These are phyloP conservation scores for Candida bentonensis DNA, from an alignment of 805 yeast genomes.

Conservation along the genomic window DNA sequence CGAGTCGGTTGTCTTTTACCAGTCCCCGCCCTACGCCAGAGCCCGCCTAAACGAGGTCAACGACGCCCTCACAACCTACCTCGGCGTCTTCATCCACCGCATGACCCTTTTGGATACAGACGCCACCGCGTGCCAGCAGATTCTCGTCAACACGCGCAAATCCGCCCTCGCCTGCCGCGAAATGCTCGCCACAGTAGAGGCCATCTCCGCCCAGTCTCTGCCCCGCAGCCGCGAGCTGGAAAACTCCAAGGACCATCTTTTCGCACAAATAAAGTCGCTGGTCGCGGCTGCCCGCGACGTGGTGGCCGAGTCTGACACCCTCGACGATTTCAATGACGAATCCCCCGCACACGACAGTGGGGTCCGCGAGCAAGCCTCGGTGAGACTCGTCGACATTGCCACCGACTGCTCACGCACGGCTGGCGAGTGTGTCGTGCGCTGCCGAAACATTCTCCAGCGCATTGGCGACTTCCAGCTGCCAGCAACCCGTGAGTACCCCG, in stretches of 20 bases:
- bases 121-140: constrained; percentile 18
- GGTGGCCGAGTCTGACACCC: constrained; percentile 13
- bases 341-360: constrained; percentile 4
- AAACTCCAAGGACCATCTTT: constrained; percentile 20
- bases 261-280: constrained; percentile 19
- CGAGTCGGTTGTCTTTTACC: constrained; percentile 14
- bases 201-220: constrained; percentile 14
- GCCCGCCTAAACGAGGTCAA: constrained; percentile 22
- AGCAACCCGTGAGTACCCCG: constrained; percentile 15
- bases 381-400: constrained; percentile 16
- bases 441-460: constrained; percentile 13
- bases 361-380: constrained; percentile 11
- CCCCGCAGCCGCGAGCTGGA: constrained; percentile 19
- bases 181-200: constrained; percentile 23
- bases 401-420: constrained; percentile 21
- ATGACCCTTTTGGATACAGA: constrained; percentile 15
- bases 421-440: constrained; percentile 20
- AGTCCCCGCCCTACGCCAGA: constrained; percentile 17
- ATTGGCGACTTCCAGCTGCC: constrained; percentile 20
- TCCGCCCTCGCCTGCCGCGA: constrained; percentile 27
- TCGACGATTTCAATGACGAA: constrained; percentile 2
- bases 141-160: constrained; percentile 23
- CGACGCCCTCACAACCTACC: constrained; percentile 21
- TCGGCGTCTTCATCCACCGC: constrained; percentile 20
- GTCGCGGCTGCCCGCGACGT: constrained; percentile 24